phyloP scores from a whole-genome alignment of 345 rosid species.

The Populus simonii region DNA sequence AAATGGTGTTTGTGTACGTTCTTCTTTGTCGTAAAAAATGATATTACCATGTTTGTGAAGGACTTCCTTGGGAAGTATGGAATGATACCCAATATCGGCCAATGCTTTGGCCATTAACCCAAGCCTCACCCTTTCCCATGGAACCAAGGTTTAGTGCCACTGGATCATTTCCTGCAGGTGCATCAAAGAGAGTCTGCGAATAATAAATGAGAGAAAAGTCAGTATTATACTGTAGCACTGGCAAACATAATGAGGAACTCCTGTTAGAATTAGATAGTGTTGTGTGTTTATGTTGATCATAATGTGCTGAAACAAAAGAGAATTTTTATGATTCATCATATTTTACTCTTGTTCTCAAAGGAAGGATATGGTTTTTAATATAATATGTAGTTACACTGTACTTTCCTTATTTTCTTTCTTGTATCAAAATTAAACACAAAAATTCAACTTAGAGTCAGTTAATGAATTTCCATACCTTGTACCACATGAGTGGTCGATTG shows the following conservation, averaged over 20 bases:
- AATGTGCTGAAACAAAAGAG: neutral
- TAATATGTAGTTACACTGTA: neutral
- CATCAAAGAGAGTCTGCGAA: slow-evolving; percentile 54
- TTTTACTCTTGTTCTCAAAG: neutral
- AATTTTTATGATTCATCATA: neutral
- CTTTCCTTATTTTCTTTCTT: neutral
- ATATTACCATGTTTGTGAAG: slow-evolving; percentile 66
- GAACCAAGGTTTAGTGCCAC: slow-evolving; percentile 55
- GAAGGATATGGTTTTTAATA: neutral
- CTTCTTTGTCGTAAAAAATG: neutral
- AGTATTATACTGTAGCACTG: neutral
- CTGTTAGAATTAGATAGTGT: neutral
- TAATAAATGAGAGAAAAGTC: slow-evolving; percentile 7
- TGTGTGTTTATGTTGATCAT: neutral
- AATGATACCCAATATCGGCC: slow-evolving; percentile 76
- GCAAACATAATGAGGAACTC: neutral
- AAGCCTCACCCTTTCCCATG: slow-evolving; percentile 87
- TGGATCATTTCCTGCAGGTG: slow-evolving; percentile 58
- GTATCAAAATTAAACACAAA: neutral
- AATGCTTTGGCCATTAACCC: slow-evolving; percentile 78
- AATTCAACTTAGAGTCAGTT: neutral
- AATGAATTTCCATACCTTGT: slow-evolving; percentile 52
- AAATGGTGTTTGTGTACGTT: neutral
- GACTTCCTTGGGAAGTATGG: slow-evolving; percentile 43
- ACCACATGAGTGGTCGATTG: slow-evolving; percentile 59